Evolutionary conservation across 805 yeast species (phyloP), one percentile per base, ranked within the genome.

Genomic region (Geotrichum ghanense): DNA sequence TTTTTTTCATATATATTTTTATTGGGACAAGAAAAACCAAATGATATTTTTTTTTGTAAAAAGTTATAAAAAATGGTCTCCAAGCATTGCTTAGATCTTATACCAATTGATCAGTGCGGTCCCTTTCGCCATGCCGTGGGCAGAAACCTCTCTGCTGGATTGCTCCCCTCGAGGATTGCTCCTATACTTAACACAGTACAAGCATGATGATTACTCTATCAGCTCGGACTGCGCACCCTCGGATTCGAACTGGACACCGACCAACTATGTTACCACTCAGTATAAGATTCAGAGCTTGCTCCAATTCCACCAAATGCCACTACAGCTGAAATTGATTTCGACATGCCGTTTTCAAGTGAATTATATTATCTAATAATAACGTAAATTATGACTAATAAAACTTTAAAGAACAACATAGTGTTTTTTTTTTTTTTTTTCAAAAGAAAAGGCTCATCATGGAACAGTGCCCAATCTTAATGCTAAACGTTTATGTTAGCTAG

Each of bases 181-280:
- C 17, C 37, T 31, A 31, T 31, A 31, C 57, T 46, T 45, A 31
- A 44, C 59, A 55, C 50, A 56, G 44, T 45, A 52, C 50, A 43
- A 23, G 26, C 56, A 40, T 50, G 42, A 44, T 44, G 59, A 54
- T 46, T 56, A 55, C 59, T 52, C 59, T 46, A 43, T 45, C 45
- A 50, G 51, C 57, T 48, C 52, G 46, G 46, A 37, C 24, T 44
- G 43, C 57, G 46, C 40, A 56, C 59, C 59, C 50, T 53, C 49
- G 50, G 57, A 53, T 56, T 56, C 59, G 59, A 56, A 56, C 49
- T 58, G 59, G 59, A 55, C 59, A 56, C 51, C 50, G 40, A 44
- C 44, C 26, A 39, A 51, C 48, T 43, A 48, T 50, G 27, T 20
- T 34, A 10, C 31, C n/a, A 39, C 21, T 26, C 45, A 45, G 23